Evolutionary conservation across 441 rosid genomes (phyloP).

Genomic region (Capsella rubella): DNA sequence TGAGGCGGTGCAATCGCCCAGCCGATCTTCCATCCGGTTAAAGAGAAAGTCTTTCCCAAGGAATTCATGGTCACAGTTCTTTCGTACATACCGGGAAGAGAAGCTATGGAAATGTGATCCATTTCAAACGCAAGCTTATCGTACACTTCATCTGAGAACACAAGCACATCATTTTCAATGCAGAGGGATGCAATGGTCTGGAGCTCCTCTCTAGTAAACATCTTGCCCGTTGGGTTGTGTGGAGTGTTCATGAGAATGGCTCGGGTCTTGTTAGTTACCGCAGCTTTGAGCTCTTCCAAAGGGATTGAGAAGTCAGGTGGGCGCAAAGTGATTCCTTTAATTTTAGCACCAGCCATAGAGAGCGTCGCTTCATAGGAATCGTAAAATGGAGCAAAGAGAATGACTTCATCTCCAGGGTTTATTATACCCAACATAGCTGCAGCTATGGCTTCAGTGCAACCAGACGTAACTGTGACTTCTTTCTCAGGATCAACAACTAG

Average conservation of each 20-base stretch:
- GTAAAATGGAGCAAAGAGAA: slow-evolving; percentile 91
- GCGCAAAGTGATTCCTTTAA: slow-evolving; percentile 73
- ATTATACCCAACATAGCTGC: slow-evolving; percentile 82
- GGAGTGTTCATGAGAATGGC: slow-evolving; percentile 90
- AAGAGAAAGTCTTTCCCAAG: slow-evolving; percentile 86
- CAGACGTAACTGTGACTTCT: slow-evolving; percentile 89
- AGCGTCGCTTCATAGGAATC: slow-evolving; percentile 94
- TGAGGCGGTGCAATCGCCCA: slow-evolving; percentile 96
- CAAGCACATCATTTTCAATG: slow-evolving; percentile 86
- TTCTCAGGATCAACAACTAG: slow-evolving; percentile 83
- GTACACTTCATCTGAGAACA: slow-evolving; percentile 87
- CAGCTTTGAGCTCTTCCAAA: slow-evolving; percentile 73
- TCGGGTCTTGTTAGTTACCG: slow-evolving; percentile 70
- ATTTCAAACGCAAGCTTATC: slow-evolving; percentile 88
- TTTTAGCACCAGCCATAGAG: slow-evolving; percentile 92
- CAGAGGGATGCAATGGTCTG: slow-evolving; percentile 71
- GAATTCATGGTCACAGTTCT: slow-evolving; percentile 92
- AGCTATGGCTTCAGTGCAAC: slow-evolving; percentile 96
- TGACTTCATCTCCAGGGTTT: slow-evolving; percentile 94
- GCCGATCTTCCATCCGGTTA: slow-evolving; percentile 97
- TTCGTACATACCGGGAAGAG: slow-evolving; percentile 93
- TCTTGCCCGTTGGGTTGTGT: slow-evolving; percentile 94
- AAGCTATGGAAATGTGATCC: slow-evolving; percentile 91
- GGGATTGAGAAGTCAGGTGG: slow-evolving; percentile 85
- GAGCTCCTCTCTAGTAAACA: slow-evolving; percentile 85